A percentile compares a stretch with the other conserved stretches of the same genome.
These are phyloP conservation scores for Takashimella tepidaria DNA, from an alignment of 1,284 basidiomycete species.

Conservation along the genomic window DNA sequence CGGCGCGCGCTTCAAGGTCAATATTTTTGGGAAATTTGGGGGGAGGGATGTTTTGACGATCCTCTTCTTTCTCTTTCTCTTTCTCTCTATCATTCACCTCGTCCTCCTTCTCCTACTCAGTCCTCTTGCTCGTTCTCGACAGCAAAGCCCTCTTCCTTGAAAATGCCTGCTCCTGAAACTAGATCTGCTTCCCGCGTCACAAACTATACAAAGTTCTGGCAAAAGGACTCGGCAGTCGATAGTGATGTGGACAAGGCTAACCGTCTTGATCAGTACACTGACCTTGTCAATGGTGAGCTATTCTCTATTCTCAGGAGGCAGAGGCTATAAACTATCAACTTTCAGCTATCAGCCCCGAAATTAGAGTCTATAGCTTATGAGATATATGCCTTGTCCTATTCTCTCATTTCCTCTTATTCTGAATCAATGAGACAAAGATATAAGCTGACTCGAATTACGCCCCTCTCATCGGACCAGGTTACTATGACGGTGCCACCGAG, in stretches of 20 bases:
- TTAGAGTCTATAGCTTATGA: too few species aligned
- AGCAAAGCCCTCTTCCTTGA: neutral
- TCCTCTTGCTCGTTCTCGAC: neutral
- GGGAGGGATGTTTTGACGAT: too few species aligned
- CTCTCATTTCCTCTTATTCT: too few species aligned
- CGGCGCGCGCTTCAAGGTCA: too few species aligned
- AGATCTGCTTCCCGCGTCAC: conserved; percentile 77
- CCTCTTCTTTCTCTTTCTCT: neutral
- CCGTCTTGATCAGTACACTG: conserved; percentile 78
- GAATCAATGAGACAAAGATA: too few species aligned
- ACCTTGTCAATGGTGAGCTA: conserved; percentile 89
- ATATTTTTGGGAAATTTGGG: too few species aligned
- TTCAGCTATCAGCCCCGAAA: too few species aligned
- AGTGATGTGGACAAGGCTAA: conserved; percentile 62
- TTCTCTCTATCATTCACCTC: neutral
- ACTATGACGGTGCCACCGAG: conserved; percentile 95
- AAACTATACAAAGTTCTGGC: conserved; percentile 93
- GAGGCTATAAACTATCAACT: too few species aligned
- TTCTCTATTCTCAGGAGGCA: too few species aligned
- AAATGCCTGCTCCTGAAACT: conserved; percentile 55
- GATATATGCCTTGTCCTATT: too few species aligned
- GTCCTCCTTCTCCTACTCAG: neutral
- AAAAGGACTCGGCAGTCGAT: conserved; percentile 76
- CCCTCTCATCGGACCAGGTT: too few species aligned
- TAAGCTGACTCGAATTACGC: too few species aligned